phyloP scores from a whole-genome alignment of 805 yeast species.

The Wickerhamiella galacta region DNA sequence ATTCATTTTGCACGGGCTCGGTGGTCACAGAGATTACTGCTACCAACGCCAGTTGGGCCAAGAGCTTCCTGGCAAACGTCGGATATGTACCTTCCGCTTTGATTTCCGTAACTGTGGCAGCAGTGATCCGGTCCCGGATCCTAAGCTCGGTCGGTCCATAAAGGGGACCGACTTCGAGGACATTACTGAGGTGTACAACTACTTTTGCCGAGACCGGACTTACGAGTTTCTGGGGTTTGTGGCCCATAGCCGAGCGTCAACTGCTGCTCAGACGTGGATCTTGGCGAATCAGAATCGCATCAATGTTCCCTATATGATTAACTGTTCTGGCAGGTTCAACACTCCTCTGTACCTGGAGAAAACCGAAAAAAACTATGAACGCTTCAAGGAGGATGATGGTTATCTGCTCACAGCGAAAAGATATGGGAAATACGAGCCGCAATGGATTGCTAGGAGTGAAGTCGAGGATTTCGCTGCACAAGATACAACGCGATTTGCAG shows the following conservation, averaged over 20 bases:
- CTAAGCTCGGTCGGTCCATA: conserved; percentile 36
- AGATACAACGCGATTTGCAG: conserved; percentile 1
- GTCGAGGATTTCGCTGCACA: conserved; percentile 26
- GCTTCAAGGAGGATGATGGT: conserved; percentile 19
- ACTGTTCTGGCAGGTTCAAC: conserved; percentile 54
- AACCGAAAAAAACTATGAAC: conserved; percentile 2
- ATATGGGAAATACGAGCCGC: conserved; percentile 29
- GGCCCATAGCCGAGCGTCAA: conserved; percentile 68
- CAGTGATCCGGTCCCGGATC: conserved; percentile 35
- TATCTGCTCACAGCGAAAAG: conserved; percentile 26
- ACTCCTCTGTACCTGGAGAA: conserved; percentile 5
- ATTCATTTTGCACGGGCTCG: conserved; percentile 65
- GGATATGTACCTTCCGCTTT: conserved; percentile 51
- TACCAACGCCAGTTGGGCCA: conserved; percentile 52
- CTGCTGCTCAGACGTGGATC: conserved; percentile 64
- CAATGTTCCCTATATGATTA: conserved; percentile 47
- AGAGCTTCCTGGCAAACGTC: conserved; percentile 38
- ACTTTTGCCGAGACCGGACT: conserved; percentile 17
- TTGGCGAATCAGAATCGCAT: conserved; percentile 19
- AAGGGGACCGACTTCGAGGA: conserved; percentile 49
- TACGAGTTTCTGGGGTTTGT: conserved; percentile 41
- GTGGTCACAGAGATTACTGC: conserved; percentile 68
- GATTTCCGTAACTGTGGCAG: conserved; percentile 81
- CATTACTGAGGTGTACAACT: conserved; percentile 31
- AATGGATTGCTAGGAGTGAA: conserved; percentile 29